Base-by-base conservation (phyloP, 768 basidiomycete genomes). In the Strobilomyces dryophilus region DNA sequence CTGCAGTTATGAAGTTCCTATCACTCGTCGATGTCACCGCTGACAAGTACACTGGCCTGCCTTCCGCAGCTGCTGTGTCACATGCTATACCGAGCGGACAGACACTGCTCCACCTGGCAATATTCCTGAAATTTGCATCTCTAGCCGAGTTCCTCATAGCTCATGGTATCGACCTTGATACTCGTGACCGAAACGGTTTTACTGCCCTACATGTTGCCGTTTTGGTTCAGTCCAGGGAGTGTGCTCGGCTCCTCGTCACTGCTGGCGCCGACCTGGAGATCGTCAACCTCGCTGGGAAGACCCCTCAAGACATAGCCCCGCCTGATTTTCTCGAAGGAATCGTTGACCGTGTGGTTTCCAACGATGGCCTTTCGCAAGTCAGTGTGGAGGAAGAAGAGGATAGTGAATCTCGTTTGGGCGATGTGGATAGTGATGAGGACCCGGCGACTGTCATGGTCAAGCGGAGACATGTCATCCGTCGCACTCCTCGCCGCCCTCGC, bases 151-250 rank as follows among this genome's bases (percentile, higher is more conserved):
- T 89, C 71, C 76, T 99, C 52, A 72, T 95, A 52, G 70, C 74
- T 5, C 87, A 80, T 49, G 82, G 79, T 8, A 83, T 87, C 35
- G 91, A 94, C 64, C 59, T 94, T 49, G 92, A 98, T 65, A 79
- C 78, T 14, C 83, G 91, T 45, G 97, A 99, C 69, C 77, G 81
- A 45, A 95, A 93, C 68, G 95, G 95, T 14, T 92, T 80, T 66
- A 98, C 95, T 0, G 83, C 97, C 0, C 72, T 98, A 32, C 90
- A 95, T 70, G 88, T 95, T 62, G 89, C 94, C 17, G 86, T 83
- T 0, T 70, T 95, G 32, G 75, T 74, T 8, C 79, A 79, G 21
- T 83, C 87, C 14, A 73, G 74, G 49, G 75, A 79, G 11, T 93
- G 90, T 68, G 79, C 81, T 2, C 72, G 76, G 43, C 68, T 85